These are phyloP conservation scores for Capsicum baccatum DNA, from an alignment of 257 asterid species.

Conservation along the genomic window DNA sequence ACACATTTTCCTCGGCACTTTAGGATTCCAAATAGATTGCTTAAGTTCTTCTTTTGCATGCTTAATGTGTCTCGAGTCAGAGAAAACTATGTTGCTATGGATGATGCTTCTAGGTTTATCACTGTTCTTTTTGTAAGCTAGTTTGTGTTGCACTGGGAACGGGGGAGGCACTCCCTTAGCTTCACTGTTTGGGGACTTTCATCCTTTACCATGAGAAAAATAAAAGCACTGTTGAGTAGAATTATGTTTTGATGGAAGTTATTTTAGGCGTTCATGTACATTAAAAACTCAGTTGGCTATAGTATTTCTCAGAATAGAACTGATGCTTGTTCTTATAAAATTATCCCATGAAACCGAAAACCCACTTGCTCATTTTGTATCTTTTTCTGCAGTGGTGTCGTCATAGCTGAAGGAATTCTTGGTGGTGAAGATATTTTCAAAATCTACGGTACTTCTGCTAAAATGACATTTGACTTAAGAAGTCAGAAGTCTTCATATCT, in stretches of 20 bases:
- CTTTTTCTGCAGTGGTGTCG: constrained; percentile 82
- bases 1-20: too few species aligned
- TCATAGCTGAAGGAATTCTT: constrained; percentile 88
- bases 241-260: not conserved
- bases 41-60: not conserved
- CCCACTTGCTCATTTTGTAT: constrained; percentile 15
- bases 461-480: constrained; percentile 22
- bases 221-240: not conserved
- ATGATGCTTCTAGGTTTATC: not conserved
- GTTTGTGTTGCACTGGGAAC: not conserved
- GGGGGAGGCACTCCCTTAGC: not conserved
- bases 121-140: not conserved
- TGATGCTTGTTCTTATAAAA: not conserved
- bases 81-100: not conserved
- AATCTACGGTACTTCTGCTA: constrained; percentile 62
- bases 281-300: not conserved
- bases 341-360: not conserved
- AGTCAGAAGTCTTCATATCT: not conserved
- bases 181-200: not conserved
- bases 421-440: constrained; percentile 51
- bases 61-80: not conserved
- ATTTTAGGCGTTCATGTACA: not conserved
- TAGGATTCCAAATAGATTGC: not conserved
- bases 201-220: not conserved
- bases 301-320: not conserved